phyloP scores from a whole-genome alignment of 306 rosid genomes.

The Vachellia collinsii region DNA sequence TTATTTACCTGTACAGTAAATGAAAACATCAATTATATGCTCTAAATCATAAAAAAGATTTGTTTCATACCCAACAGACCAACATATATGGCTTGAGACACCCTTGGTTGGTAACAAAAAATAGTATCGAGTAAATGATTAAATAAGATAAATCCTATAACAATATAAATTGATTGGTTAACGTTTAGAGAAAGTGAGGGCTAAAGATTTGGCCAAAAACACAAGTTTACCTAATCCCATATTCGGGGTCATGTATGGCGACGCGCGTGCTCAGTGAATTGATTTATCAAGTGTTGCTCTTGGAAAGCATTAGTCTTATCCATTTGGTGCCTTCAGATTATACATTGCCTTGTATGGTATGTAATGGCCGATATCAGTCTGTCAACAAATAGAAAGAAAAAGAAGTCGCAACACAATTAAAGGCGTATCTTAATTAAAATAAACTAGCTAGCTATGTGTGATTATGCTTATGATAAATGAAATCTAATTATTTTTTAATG shows the following conservation, averaged over 20 bases:
- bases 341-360: slow-evolving; percentile 30
- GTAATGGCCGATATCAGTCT: background rate
- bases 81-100: too few species aligned
- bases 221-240: slow-evolving; percentile 12
- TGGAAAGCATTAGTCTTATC: slow-evolving; percentile 30
- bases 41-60: too few species aligned
- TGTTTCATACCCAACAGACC: too few species aligned
- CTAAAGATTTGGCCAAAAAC: background rate
- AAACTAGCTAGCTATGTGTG: background rate
- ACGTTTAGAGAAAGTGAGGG: background rate
- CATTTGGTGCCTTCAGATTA: background rate
- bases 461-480: background rate
- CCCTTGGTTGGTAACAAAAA: too few species aligned
- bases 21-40: too few species aligned
- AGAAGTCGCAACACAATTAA: background rate
- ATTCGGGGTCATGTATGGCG: background rate
- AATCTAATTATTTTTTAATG: background rate
- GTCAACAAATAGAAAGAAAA: background rate
- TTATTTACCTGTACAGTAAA: too few species aligned
- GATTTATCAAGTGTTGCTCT: background rate
- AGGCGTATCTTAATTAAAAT: background rate
- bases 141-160: background rate
- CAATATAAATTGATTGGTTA: background rate
- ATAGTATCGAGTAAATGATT: too few species aligned
- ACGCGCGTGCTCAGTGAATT: background rate